phyloP scores from a whole-genome alignment of 768 basidiomycete genomes.

The Mycena rosella region DNA sequence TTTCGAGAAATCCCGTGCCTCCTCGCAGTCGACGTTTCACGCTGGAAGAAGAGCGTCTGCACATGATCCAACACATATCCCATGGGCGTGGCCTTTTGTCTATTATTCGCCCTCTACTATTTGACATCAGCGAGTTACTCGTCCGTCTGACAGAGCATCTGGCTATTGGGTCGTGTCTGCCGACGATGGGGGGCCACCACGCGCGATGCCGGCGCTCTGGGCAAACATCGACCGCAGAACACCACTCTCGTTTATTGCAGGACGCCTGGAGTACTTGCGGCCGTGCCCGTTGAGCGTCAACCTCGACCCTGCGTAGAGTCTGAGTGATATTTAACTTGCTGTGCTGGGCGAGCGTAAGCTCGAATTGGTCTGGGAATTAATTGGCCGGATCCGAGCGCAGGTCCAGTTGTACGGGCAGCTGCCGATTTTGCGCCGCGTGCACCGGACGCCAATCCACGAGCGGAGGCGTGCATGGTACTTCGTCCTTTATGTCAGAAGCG shows the following conservation, averaged over 20 bases:
- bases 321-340: background rate
- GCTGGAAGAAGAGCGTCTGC: background rate
- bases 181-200: background rate
- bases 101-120: background rate
- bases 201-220: background rate
- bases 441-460: too few species aligned
- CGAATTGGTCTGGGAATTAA: background rate
- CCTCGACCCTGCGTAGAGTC: background rate
- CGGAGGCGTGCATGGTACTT: too few species aligned
- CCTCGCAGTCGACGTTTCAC: background rate
- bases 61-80: background rate
- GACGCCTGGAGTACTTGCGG: constrained; percentile 1
- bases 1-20: background rate
- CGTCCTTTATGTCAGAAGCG: too few species aligned
- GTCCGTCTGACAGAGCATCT: background rate
- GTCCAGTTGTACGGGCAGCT: background rate
- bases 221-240: background rate
- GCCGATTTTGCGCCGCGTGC: constrained; percentile 4
- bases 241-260: background rate
- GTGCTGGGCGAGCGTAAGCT: constrained; percentile 1
- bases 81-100: constrained; percentile 1
- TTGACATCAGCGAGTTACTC: constrained; percentile 6
- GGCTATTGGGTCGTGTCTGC: constrained; percentile 8
- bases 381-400: background rate
- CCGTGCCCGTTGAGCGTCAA: background rate